These are phyloP conservation scores for Nakazawaea pomicola DNA, from an alignment of 805 yeast genomes.

Conservation along the genomic window DNA sequence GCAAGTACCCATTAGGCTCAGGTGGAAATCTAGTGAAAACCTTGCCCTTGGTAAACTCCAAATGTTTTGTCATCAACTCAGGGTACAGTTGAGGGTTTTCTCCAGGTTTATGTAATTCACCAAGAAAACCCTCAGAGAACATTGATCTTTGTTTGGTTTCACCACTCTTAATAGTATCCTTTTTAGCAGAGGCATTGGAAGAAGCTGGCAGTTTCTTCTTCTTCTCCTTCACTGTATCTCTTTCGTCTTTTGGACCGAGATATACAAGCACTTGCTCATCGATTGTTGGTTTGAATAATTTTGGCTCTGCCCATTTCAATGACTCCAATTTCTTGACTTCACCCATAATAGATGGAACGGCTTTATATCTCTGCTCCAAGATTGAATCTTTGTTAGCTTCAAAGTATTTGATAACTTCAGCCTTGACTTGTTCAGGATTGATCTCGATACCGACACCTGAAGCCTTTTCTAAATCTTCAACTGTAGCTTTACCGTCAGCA, in stretches of 20 bases:
- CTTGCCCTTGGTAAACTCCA: slow-evolving; percentile 70
- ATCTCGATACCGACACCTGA: slow-evolving; percentile 82
- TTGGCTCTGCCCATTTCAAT: slow-evolving; percentile 91
- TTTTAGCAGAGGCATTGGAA: slow-evolving; percentile 14
- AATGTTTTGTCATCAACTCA: slow-evolving; percentile 76
- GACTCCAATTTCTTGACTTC: slow-evolving; percentile 67
- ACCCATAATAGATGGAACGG: slow-evolving; percentile 73
- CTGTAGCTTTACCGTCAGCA: slow-evolving; percentile 37
- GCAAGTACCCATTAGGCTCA: slow-evolving; percentile 96
- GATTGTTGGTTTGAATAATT: slow-evolving; percentile 78
- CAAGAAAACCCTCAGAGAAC: slow-evolving; percentile 94
- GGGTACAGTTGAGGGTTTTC: slow-evolving; percentile 90
- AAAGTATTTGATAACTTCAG: slow-evolving; percentile 55
- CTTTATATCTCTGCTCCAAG: slow-evolving; percentile 67
- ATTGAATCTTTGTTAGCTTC: slow-evolving; percentile 55
- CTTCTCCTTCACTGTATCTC: slow-evolving; percentile 79
- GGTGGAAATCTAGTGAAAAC: slow-evolving; percentile 97
- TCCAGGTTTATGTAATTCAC: slow-evolving; percentile 92
- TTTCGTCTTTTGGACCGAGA: slow-evolving; percentile 94
- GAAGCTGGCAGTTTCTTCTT: slow-evolving; percentile 45
- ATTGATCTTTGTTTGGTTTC: slow-evolving; percentile 50
- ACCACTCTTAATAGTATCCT: slow-evolving; percentile 23
- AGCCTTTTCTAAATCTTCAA: slow-evolving; percentile 50
- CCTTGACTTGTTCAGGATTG: slow-evolving; percentile 58
- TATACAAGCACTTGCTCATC: slow-evolving; percentile 69